Percentiles rank a stretch among this genome's conserved stretches.
These are phyloP conservation scores for Nakaseomyces nivariensis DNA, from an alignment of 1,139 yeast species.

Conservation along the genomic window DNA sequence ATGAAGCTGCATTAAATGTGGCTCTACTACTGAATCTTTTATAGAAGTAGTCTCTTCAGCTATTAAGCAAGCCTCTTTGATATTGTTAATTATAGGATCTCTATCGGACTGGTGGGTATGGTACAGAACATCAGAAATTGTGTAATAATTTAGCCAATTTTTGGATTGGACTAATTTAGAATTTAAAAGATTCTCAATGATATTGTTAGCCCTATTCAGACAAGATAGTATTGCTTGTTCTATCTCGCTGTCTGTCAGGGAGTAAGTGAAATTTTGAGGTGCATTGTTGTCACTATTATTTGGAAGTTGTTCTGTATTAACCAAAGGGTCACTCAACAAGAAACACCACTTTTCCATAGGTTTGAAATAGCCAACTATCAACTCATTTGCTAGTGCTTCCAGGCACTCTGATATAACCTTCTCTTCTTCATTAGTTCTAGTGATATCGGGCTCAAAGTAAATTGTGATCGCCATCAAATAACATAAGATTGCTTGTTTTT, in stretches of 20 bases:
- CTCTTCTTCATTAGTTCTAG: constrained; percentile 12
- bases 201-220: constrained; percentile 37
- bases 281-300: not conserved
- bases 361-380: constrained; percentile 28
- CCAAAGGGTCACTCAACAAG: not conserved
- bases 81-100: constrained; percentile 32
- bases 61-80: constrained; percentile 35
- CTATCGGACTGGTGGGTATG: constrained; percentile 34
- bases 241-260: constrained; percentile 21
- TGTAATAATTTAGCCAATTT: constrained; percentile 54
- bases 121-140: constrained; percentile 49
- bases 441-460: constrained; percentile 2
- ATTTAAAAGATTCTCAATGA: not conserved
- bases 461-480: constrained; percentile 59
- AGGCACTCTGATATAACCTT: constrained; percentile 24
- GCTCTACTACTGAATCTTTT: constrained; percentile 58
- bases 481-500: constrained; percentile 61
- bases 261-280: not conserved
- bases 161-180: not conserved
- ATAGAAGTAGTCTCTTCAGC: constrained; percentile 36
- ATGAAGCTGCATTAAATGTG: constrained; percentile 47
- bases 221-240: constrained; percentile 27
- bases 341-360: constrained; percentile 50
- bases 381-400: constrained; percentile 24
- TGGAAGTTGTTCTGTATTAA: not conserved